A percentile compares a stretch with the other conserved stretches of the same genome.
Evolutionary conservation across 768 basidiomycete species (phyloP).

Genomic region (Serendipita sp.): DNA sequence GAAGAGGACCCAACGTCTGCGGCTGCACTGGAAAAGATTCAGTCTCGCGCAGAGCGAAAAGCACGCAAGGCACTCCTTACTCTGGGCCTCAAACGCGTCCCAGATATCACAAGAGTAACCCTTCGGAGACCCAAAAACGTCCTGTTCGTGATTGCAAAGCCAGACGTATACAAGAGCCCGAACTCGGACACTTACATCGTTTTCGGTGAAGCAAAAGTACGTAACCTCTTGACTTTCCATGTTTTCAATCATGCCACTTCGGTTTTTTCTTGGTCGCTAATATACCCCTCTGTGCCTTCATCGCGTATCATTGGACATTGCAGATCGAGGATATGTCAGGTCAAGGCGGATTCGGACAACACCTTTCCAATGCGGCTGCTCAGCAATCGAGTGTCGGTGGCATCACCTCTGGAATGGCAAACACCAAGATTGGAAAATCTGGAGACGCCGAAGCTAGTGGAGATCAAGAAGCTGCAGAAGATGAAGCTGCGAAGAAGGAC

Average conservation of each 20-base stretch:
- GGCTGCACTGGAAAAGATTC: slow-evolving; percentile 80
- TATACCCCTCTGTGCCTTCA: not conserved
- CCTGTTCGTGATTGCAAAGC: slow-evolving; percentile 80
- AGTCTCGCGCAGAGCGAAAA: slow-evolving; percentile 88
- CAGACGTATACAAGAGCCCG: slow-evolving; percentile 95
- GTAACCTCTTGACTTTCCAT: slow-evolving; percentile 5
- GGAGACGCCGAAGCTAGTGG: slow-evolving; percentile 57
- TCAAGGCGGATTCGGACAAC: slow-evolving; percentile 1
- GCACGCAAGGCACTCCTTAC: slow-evolving; percentile 84
- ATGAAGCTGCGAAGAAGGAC: slow-evolving; percentile 69
- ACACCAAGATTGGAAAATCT: slow-evolving; percentile 19
- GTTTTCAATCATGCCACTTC: not conserved
- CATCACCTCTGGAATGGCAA: slow-evolving; percentile 21
- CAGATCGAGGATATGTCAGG: slow-evolving; percentile 64
- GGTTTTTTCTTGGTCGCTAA: not conserved
- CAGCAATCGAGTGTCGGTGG: slow-evolving; percentile 45
- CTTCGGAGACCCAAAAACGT: slow-evolving; percentile 91
- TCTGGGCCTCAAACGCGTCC: slow-evolving; percentile 84
- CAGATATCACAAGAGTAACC: slow-evolving; percentile 87
- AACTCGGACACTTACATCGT: slow-evolving; percentile 98
- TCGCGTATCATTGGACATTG: not conserved
- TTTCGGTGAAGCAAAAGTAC: slow-evolving; percentile 90
- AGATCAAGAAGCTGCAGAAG: slow-evolving; percentile 67
- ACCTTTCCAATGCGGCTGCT: slow-evolving; percentile 61
- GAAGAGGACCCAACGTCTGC: slow-evolving; percentile 76